Evolutionary conservation across 2,329 filamentous ascomycete genomes (phyloP).

Genomic region (Aspergillus latus): DNA sequence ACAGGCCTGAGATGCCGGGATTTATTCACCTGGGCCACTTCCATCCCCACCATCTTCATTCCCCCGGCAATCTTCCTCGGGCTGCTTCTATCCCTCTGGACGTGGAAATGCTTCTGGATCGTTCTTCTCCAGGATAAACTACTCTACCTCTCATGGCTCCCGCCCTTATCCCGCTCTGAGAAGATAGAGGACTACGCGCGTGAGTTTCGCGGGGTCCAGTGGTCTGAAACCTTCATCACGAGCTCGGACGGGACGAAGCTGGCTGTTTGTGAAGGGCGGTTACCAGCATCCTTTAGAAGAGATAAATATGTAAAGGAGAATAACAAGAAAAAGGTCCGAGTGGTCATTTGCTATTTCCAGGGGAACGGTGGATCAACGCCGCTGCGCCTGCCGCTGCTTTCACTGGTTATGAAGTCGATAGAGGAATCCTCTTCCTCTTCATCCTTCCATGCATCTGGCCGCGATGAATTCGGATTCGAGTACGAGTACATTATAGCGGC

Average conservation of each 20-base stretch:
- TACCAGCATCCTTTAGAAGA: slow-evolving; percentile 31
- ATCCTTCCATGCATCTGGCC: background rate
- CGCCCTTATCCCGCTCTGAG: slow-evolving; percentile 68
- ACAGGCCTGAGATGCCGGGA: too few relatives aligned
- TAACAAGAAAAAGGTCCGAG: slow-evolving; percentile 11
- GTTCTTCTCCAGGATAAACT: slow-evolving; percentile 77
- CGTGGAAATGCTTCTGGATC: slow-evolving; percentile 69
- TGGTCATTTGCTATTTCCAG: slow-evolving; percentile 36
- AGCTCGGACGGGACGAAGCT: slow-evolving; percentile 46
- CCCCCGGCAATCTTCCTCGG: slow-evolving; percentile 67
- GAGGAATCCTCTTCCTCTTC: background rate
- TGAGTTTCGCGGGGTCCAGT: slow-evolving; percentile 62
- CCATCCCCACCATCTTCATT: slow-evolving; percentile 52
- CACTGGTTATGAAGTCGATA: slow-evolving; percentile 42
- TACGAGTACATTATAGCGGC: slow-evolving; percentile 44
- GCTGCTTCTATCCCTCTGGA: slow-evolving; percentile 64
- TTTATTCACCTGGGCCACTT: slow-evolving; percentile 18
- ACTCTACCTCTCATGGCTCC: slow-evolving; percentile 76
- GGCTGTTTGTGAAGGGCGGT: slow-evolving; percentile 64
- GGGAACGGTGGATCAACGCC: slow-evolving; percentile 36
- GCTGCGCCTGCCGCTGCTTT: slow-evolving; percentile 44
- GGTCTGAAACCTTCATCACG: slow-evolving; percentile 58
- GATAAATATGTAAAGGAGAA: background rate
- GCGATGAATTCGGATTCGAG: background rate
- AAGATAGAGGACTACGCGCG: slow-evolving; percentile 63